Evolutionary conservation across 2,329 filamentous ascomycete genomes (phyloP).

Genomic region (Ophiocordyceps robertsii): DNA sequence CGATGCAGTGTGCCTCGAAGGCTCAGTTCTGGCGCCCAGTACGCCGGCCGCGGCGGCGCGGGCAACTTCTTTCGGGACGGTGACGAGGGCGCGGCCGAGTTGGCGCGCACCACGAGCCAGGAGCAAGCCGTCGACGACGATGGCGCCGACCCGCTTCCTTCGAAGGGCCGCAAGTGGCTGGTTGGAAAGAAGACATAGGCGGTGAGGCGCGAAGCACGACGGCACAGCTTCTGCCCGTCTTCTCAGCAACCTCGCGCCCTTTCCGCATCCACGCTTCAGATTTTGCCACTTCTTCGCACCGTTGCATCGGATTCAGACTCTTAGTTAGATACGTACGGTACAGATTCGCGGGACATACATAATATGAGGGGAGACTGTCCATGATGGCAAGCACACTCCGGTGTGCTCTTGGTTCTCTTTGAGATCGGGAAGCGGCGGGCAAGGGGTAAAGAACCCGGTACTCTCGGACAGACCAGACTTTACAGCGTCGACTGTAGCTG

Average conservation of each 20-base stretch:
- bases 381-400: no score
- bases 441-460: no score
- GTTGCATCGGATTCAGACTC: not conserved
- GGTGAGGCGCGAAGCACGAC: not conserved
- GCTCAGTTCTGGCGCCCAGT: conserved; percentile 42
- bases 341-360: no score
- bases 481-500: no score
- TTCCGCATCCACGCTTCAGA: no score
- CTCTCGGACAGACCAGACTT: no score
- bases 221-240: no score
- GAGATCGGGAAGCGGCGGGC: no score
- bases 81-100: conserved; percentile 23
- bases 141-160: conserved; percentile 15
- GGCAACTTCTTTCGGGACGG: conserved; percentile 51
- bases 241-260: no score
- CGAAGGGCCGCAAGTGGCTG: conserved; percentile 35
- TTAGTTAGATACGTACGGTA: no score
- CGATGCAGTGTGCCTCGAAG: conserved; percentile 39
- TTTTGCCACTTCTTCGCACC: not conserved
- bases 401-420: no score
- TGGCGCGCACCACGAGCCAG: conserved; percentile 12
- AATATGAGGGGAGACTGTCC: no score
- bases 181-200: conserved; percentile 33
- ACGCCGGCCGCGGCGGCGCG: conserved; percentile 62
- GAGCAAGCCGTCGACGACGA: conserved; percentile 18